Conservation (phyloP, 345 rosid species). For the Rhodamnia rubescens region DNA sequence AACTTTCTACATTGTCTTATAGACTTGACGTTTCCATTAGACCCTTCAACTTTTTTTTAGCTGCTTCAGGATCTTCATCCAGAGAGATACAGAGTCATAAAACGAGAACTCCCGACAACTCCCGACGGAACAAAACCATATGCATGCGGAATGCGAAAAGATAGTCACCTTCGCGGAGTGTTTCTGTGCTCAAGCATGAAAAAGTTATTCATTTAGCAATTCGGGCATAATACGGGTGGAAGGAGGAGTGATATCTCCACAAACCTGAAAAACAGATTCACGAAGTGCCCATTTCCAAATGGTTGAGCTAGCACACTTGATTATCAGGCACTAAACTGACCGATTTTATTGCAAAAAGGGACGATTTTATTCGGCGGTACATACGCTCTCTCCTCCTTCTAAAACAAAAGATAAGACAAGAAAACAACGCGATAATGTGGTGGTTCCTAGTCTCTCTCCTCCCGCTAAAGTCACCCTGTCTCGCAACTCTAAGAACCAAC, state of each 20-base stretch:
- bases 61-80: too few species aligned
- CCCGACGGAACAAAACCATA: conserved; percentile 87
- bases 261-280: not conserved
- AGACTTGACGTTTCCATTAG: too few species aligned
- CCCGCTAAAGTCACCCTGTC: not conserved
- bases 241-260: not conserved
- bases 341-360: not conserved
- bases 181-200: conserved; percentile 32
- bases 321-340: not conserved
- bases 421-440: conserved; percentile 7
- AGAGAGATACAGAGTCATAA: too few species aligned
- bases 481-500: not conserved
- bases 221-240: not conserved
- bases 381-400: not conserved
- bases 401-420: not conserved
- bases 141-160: conserved; percentile 84
- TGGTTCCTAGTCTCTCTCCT: not conserved
- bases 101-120: too few species aligned
- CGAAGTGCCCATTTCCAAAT: not conserved
- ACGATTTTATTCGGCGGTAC: not conserved
- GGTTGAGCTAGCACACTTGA: not conserved
- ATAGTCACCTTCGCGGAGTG: conserved; percentile 90
- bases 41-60: too few species aligned
- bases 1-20: too few species aligned
- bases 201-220: not conserved